A percentile compares a stretch with the other conserved stretches of the same genome.
These are phyloP conservation scores for Citrullus mucosospermus DNA, from an alignment of 306 rosid species.

Conservation along the genomic window DNA sequence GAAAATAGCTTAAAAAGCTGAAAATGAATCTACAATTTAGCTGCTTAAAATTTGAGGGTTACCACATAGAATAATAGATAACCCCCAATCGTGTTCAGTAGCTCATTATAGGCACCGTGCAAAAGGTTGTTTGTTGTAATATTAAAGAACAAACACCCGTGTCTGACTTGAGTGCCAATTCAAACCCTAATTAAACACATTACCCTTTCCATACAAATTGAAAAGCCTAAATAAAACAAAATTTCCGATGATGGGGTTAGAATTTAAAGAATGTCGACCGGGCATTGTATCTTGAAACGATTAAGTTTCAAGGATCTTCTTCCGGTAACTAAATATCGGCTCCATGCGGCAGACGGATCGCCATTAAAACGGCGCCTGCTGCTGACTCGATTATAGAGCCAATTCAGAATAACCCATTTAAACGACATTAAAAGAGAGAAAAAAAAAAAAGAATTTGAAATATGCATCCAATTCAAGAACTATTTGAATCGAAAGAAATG, in stretches of 20 bases:
- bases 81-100: constrained; percentile 44
- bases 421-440: background rate
- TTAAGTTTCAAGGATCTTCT: constrained; percentile 51
- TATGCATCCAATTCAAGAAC: background rate
- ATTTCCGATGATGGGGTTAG: background rate
- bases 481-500: background rate
- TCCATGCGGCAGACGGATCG: constrained; percentile 71
- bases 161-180: constrained; percentile 50
- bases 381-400: constrained; percentile 68
- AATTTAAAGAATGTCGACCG: background rate
- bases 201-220: no score
- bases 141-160: constrained; percentile 58
- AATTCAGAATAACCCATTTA: background rate
- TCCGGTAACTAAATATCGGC: constrained; percentile 38
- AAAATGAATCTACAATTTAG: constrained; percentile 1
- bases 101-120: constrained; percentile 30
- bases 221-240: background rate
- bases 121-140: constrained; percentile 53
- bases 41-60: constrained; percentile 40
- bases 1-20: no score
- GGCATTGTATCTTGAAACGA: constrained; percentile 49
- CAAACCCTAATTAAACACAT: no score
- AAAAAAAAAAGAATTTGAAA: background rate
- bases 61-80: background rate
- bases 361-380: constrained; percentile 46